Evolutionary conservation across 2,329 filamentous ascomycete species (phyloP).

Genomic region (Huntiella moniliformis): DNA sequence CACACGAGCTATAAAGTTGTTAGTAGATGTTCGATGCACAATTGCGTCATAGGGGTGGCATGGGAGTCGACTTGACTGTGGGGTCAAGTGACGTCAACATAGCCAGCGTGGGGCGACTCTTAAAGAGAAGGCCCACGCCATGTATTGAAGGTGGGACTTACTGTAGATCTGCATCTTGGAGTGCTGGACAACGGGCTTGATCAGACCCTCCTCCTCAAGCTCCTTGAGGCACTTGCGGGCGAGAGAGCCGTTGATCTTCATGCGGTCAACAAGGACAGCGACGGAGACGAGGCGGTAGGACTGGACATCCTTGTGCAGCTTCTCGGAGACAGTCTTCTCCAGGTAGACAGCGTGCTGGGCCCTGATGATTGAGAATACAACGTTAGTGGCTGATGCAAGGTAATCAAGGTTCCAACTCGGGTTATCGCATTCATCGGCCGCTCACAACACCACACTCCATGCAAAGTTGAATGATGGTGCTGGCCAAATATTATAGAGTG

Average conservation of each 20-base stretch:
- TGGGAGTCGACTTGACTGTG: too few relatives aligned
- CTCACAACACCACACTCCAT: too few relatives aligned
- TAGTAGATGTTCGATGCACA: constrained; percentile 2
- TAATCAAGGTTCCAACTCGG: too few relatives aligned
- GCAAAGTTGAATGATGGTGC: too few relatives aligned
- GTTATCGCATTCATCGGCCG: too few relatives aligned
- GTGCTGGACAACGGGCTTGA: constrained; percentile 94
- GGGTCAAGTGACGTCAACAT: too few relatives aligned
- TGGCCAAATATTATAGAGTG: too few relatives aligned
- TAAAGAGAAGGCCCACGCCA: too few relatives aligned
- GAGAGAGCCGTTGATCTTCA: constrained; percentile 99
- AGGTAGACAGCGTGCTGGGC: constrained; percentile 97
- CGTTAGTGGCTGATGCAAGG: constrained; percentile 6
- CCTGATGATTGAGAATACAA: constrained; percentile 19
- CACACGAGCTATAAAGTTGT: constrained; percentile 10
- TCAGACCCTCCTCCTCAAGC: constrained; percentile 93
- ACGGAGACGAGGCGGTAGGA: constrained; percentile 99
- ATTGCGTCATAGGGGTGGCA: too few relatives aligned
- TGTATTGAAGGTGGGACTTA: constrained; percentile 21
- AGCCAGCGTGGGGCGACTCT: too few relatives aligned
- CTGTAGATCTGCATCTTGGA: constrained; percentile 98
- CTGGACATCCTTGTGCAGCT: constrained; percentile 99
- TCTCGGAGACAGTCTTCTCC: constrained; percentile 93
- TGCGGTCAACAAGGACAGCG: constrained; percentile 92
- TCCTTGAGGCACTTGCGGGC: constrained; percentile 77